Base-by-base conservation (phyloP, 495 filamentous ascomycete species). In the Hyaloscypha finlandica region DNA sequence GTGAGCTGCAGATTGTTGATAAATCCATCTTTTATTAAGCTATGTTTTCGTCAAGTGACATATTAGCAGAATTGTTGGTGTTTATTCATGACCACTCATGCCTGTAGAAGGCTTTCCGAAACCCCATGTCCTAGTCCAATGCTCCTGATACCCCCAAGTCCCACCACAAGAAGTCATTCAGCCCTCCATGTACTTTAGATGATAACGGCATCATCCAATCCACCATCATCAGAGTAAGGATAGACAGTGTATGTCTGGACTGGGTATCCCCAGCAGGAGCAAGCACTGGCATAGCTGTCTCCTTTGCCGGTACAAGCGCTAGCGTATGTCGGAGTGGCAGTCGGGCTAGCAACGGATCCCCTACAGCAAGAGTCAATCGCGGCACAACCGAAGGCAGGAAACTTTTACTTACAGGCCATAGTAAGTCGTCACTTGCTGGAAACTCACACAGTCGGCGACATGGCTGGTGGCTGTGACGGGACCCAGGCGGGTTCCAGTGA, bases 401-500 rank as follows among this genome's bases (percentile, higher is more conserved):
- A 1, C 25, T 25, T 25, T 30, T 30, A 53, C 45, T 31, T 31
- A 51, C 30, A 29, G 9, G 39, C 61, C 61, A 35, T 31, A 30
- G 45, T 31, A 54, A 30, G 45, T 65, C n/a, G 66, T 71, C 29
- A 51, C 48, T 45, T 48, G 25, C 62, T 66, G 37, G 25, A 69
- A 73, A 63, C 53, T 64, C 8, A 37, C 25, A 53, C 71, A 71
- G 54, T 71, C 71, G 1, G 29, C 53, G 22, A 39, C 58, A 39
- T 69, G 66, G 25, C 22, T 39, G 20, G 69, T 11, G 9, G 35
- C 35, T 30, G 59, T 54, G 0, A 25, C 45, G 45, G 58, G 42
- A 8, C 66, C 68, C n/a, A 52, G 39, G 29, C 66, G 66, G 16
- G 71, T 71, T 20, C 69, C 71, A 39, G 71, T 71, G 8, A 73